A percentile compares a stretch with the other conserved stretches of the same genome.
Evolutionary conservation across 164 flowering plant species (phyloP).

Genomic region (Nelumbo lutea): DNA sequence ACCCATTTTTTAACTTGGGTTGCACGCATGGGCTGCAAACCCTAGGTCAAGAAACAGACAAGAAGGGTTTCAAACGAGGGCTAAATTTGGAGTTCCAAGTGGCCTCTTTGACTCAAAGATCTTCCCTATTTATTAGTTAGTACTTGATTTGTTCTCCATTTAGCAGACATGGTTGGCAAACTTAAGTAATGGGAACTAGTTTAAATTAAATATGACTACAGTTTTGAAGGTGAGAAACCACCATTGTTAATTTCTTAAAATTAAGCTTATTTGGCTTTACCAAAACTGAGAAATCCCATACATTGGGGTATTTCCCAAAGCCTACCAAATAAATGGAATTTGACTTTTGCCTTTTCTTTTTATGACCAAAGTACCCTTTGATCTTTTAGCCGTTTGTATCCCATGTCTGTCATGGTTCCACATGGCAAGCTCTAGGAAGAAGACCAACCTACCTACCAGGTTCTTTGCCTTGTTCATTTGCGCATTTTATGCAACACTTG

Average conservation of each 20-base stretch:
- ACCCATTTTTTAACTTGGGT: conserved; percentile 27
- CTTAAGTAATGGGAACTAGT: conserved; percentile 18
- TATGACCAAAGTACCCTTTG: not conserved
- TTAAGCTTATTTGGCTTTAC: conserved; percentile 9
- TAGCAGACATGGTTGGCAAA: conserved; percentile 38
- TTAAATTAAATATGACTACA: conserved; percentile 7
- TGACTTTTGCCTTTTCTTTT: not conserved
- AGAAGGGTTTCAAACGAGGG: conserved; percentile 60
- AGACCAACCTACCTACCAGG: not conserved
- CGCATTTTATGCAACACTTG: too few relatives aligned
- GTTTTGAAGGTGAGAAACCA: conserved; percentile 2
- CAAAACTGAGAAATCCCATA: conserved; percentile 1
- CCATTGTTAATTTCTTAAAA: not conserved
- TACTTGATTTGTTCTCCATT: conserved; percentile 34
- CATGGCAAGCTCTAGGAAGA: not conserved
- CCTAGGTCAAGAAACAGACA: conserved; percentile 73
- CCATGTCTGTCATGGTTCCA: conserved; percentile 11
- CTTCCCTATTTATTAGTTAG: conserved; percentile 25
- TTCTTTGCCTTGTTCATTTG: too few relatives aligned
- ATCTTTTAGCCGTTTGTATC: not conserved
- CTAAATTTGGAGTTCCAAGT: conserved; percentile 53
- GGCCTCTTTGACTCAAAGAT: conserved; percentile 40
- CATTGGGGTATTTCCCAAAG: not conserved
- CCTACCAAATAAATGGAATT: not conserved
- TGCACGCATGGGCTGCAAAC: conserved; percentile 55